phyloP scores from a whole-genome alignment of 768 basidiomycete genomes.

The Xerocomus potaroensis region DNA sequence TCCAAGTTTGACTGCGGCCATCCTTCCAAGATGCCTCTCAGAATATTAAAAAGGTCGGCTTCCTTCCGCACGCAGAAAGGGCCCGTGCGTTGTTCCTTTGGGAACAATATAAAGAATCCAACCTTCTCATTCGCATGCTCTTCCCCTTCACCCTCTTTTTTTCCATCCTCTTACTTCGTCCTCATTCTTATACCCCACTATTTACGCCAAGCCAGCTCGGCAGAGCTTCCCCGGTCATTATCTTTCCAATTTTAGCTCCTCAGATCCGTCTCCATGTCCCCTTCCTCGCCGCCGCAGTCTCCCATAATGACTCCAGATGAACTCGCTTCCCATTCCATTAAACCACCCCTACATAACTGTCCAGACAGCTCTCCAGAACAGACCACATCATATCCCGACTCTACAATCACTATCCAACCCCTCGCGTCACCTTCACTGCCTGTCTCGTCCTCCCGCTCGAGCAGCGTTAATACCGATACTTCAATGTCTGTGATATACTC shows the following conservation, averaged over 20 bases:
- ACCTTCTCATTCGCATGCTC: slow-evolving; percentile 7
- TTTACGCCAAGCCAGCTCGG: slow-evolving; percentile 22
- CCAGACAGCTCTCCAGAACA: slow-evolving; percentile 4
- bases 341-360: slow-evolving; percentile 2
- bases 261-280: slow-evolving; percentile 28
- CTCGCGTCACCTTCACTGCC: slow-evolving; percentile 20
- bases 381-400: slow-evolving; percentile 5
- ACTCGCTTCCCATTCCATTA: slow-evolving; percentile 6
- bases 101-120: slow-evolving; percentile 24
- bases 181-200: slow-evolving; percentile 10
- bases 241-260: slow-evolving; percentile 11
- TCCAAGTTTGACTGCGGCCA: slow-evolving; percentile 12
- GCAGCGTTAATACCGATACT: slow-evolving; percentile 9
- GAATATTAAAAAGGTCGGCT: slow-evolving; percentile 12
- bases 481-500: slow-evolving; percentile 18
- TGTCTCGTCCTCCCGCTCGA: slow-evolving; percentile 7
- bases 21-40: slow-evolving; percentile 21
- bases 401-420: slow-evolving; percentile 8
- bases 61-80: slow-evolving; percentile 19
- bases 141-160: slow-evolving; percentile 7
- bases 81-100: slow-evolving; percentile 27
- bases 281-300: slow-evolving; percentile 24
- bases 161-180: slow-evolving; percentile 16
- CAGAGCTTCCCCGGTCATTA: slow-evolving; percentile 10
- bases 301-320: slow-evolving; percentile 18